Base-by-base conservation (phyloP, 352 stramenopile species). In the Pythium myriotylum region DNA sequence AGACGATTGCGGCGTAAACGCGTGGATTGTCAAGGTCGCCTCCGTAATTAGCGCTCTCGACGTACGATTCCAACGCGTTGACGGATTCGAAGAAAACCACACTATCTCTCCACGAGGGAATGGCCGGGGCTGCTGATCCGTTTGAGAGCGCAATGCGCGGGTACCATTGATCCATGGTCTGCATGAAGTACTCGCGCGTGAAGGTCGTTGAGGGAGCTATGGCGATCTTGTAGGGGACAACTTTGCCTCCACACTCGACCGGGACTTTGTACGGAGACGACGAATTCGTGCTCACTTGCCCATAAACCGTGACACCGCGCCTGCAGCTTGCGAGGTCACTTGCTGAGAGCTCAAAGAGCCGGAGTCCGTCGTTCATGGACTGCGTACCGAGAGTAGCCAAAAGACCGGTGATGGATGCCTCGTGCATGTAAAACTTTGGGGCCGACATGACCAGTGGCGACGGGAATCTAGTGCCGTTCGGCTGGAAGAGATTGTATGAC, bases 1-100 rank as follows among this genome's bases (percentile, higher is more conserved):
- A 91, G 29, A 89, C 78, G 26, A 91, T 87, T 3, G 50, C 79
- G 13, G 52, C 82, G 46, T 79, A 88, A 49, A 91, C 86, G 37
- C 63, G 58, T 10, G 82, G 82, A 6, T 88, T 73, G 13, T 64
- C 48, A 1, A 79, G 14, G 26, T 54, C 70, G 19, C 68, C 70
- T 2, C 67, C 81, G 67, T 91, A 89, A 22, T 76, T 60, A 1
- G 71, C 58, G 6, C 68, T 70, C 50, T 66, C 77, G 7, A 89
- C 67, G 42, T 88, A 91, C 9, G 72, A 62, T 20, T 82, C 71
- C 14, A 91, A 51, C 2, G 52, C 73, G 33, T 78, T 54, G 5
- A 66, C 53, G 2, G 71, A 71, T 19, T 74, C 48, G 59, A 82
- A 91, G 46, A 91, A 89, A 51, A 79, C 14, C 17, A 91, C 68